Percentiles rank a stretch among this genome's conserved stretches.
phyloP scores from a whole-genome alignment of 192 early-diverging fungal species.

The Funneliformis mosseae region DNA sequence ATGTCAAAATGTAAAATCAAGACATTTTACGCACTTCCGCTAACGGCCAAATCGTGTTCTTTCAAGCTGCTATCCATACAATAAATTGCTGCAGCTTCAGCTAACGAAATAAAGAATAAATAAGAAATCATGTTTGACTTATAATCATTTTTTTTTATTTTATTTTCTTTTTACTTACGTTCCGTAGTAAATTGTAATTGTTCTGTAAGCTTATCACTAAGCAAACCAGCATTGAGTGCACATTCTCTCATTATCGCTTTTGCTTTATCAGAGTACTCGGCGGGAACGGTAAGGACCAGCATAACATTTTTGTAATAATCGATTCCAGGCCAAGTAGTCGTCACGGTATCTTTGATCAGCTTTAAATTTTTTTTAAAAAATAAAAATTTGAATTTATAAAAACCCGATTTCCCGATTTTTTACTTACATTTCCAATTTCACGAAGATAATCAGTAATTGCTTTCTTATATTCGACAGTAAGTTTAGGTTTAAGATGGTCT shows the following conservation, averaged over 20 bases:
- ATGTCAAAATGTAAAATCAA: not conserved
- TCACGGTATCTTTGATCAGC: not conserved
- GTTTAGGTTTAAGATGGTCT: not conserved
- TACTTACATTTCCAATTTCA: not conserved
- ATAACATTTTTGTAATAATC: not conserved
- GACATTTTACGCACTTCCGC: not conserved
- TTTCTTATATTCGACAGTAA: not conserved
- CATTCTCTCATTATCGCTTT: conserved; percentile 18
- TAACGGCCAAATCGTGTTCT: not conserved
- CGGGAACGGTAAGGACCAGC: not conserved
- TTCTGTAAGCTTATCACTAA: not conserved
- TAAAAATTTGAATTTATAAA: not conserved
- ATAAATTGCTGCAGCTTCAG: conserved; percentile 16
- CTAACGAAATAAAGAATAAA: not conserved
- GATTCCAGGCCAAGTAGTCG: not conserved
- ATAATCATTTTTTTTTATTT: not conserved
- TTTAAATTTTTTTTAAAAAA: not conserved
- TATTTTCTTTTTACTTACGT: conserved; percentile 17
- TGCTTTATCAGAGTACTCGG: not conserved
- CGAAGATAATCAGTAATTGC: conserved; percentile 2
- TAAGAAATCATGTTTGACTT: not conserved
- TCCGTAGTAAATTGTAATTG: conserved; percentile 17
- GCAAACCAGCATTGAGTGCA: not conserved
- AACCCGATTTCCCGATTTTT: not conserved
- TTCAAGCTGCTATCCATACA: not conserved